Base-by-base conservation (phyloP, 768 basidiomycete genomes). In the Cyclocybe aegerita region DNA sequence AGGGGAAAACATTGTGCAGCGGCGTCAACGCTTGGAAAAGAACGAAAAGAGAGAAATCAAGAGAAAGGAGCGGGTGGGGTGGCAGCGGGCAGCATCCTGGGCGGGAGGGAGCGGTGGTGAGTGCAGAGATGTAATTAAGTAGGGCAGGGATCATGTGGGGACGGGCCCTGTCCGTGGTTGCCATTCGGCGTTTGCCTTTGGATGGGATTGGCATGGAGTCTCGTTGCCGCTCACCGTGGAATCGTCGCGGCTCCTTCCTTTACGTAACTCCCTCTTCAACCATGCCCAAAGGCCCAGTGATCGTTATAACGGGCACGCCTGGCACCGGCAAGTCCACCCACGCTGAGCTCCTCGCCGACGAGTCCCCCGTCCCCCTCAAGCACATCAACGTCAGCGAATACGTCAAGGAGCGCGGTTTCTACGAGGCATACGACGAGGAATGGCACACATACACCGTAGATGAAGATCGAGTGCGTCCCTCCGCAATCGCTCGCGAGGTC, bases 311-410 rank as follows among this genome's bases (percentile, higher is more conserved):
- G 38, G 93, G 92, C 53, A 94, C 93, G 11, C 92, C 93, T 9
- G 93, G 93, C n/a, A 95, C 93, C 33, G 95, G 93, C 48, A 99
- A 99, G 68, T 89, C 96, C 3, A 94, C 93, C 0, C 93, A 93
- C 68, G 91, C 94, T 1, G 81, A 89, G 50, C 74, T 93, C n/a
- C 81, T 98, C 39, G 82, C 76, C 15, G 78, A 83, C 36, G 81
- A 89, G 51, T 86, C 90, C 0, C 81, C 82, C 4, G 58, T 87
- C 1, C 82, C 86, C 0, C 70, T 97, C 49, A 74, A 71, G 60
- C 90, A 97, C 64, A 77, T 99, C 70, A 96, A 98, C 61, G 81
- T 98, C 43, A 88, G 94, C 32, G 90, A 98, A 39, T 77, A 86
- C 62, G 88, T 97, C 50, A 98, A 95, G 70, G 84, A 89, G 60